phyloP scores from a whole-genome alignment of 306 rosid species.

The Corylus heterophylla region DNA sequence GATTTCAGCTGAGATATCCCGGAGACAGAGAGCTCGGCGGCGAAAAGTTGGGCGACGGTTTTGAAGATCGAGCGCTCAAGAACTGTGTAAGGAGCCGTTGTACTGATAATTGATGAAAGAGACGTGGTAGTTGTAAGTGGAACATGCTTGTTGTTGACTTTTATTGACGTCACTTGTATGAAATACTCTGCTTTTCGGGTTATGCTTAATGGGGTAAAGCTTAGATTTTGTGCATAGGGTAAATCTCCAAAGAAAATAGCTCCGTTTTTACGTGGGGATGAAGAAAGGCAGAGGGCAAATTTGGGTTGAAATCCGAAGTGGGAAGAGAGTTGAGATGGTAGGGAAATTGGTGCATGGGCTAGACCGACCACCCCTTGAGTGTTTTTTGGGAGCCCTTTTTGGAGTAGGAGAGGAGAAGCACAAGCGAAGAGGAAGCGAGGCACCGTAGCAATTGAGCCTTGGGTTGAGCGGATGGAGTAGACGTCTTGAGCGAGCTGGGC shows the following conservation, averaged over 20 bases:
- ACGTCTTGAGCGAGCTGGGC: slow-evolving; percentile 57
- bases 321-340: slow-evolving; percentile 47
- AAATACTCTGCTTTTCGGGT: slow-evolving; percentile 47
- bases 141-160: slow-evolving; percentile 34
- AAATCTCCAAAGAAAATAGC: slow-evolving; percentile 46
- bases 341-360: slow-evolving; percentile 45
- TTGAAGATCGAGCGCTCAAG: slow-evolving; percentile 37
- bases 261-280: slow-evolving; percentile 18
- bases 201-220: slow-evolving; percentile 39
- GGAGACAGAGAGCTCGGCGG: slow-evolving; percentile 9
- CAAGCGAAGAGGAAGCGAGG: slow-evolving; percentile 62
- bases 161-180: slow-evolving; percentile 33
- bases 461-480: slow-evolving; percentile 27
- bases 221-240: slow-evolving; percentile 25
- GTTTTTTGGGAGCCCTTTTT: slow-evolving; percentile 40
- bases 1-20: slow-evolving; percentile 31
- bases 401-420: slow-evolving; percentile 43
- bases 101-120: slow-evolving; percentile 30
- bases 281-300: slow-evolving; percentile 50
- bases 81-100: slow-evolving; percentile 42
- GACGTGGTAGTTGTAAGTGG: slow-evolving; percentile 13
- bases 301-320: slow-evolving; percentile 44
- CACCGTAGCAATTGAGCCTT: slow-evolving; percentile 25
- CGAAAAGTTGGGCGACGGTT: slow-evolving; percentile 28
- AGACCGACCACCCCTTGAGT: slow-evolving; percentile 47